Base-by-base conservation (phyloP, 2,329 filamentous ascomycete genomes). In the Penicillium freii region DNA sequence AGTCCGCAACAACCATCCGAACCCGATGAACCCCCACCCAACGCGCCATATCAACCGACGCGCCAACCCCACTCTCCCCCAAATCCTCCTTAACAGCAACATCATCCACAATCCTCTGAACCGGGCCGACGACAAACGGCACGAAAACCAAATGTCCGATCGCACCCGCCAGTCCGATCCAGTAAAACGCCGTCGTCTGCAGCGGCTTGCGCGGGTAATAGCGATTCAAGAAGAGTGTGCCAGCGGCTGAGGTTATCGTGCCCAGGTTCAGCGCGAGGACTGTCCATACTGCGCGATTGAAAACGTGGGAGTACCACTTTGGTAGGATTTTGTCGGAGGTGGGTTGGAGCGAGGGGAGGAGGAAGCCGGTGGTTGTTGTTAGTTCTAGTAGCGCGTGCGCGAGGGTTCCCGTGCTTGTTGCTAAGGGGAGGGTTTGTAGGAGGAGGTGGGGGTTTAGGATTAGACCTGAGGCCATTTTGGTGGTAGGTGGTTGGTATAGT, bases 381-480 rank as follows among this genome's bases (percentile, higher is more conserved):
- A 58, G 56, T 57, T 64, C 62, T 21, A 52, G 36, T 4, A 47
- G 34, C 0, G 62, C 62, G 45, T 63, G 53, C 11, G 53, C 56
- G 21, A 64, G 58, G 11, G 45, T 64, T 5, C 43, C 62, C n/a
- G 62, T 64, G 61, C 62, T 64, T 31, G 58, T 54, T 52, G 61
- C 61, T 11, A 64, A 40, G 13, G 62, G 62, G 17, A 48, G 36
- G 4, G 52, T 38, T 29, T 54, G 59, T 31, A 63, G 56, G 36
- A 64, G 62, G 36, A 42, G 51, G 27, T 61, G 19, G 13, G 62
- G 60, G 39, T 65, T 58, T 57, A 64, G 56, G 23, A 63, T 54
- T 25, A 64, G 56, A 49, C 62, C 62, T 2, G 53, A 66, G 13
- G 60, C 63, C 62, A 59, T 66, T 31, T 27, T 50, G n/a, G 2